Evolutionary conservation across 1,284 basidiomycete species (phyloP).

Genomic region (Pseudozyma thailandica): DNA sequence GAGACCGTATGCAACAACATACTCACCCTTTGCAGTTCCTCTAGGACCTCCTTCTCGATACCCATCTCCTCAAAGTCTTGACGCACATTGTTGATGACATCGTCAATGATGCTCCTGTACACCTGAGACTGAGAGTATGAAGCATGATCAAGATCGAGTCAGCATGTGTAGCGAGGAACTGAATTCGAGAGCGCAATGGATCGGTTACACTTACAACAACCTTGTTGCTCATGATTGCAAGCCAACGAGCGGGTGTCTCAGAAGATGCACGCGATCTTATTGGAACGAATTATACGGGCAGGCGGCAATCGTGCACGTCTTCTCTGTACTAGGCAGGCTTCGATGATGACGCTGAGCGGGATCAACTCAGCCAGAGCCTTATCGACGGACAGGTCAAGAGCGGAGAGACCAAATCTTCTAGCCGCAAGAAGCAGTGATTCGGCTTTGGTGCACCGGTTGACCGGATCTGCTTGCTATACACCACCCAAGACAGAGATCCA

Average conservation of each 20-base stretch:
- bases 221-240: slow-evolving; percentile 54
- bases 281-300: no score
- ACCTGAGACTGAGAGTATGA: slow-evolving; percentile 79
- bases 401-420: no score
- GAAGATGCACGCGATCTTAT: slow-evolving; percentile 1
- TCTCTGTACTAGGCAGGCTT: no score
- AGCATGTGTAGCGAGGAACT: not conserved
- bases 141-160: not conserved
- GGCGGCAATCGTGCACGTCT: no score
- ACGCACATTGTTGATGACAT: slow-evolving; percentile 88
- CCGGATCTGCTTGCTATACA: not conserved
- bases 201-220: slow-evolving; percentile 45
- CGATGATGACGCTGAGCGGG: no score
- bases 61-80: slow-evolving; percentile 97
- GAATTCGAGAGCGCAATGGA: not conserved
- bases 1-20: not conserved
- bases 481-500: not conserved
- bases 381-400: no score
- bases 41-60: slow-evolving; percentile 88
- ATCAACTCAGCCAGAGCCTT: no score
- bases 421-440: not conserved
- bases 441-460: not conserved
- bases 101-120: slow-evolving; percentile 95
- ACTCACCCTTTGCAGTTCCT: slow-evolving; percentile 77
- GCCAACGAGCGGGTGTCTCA: not conserved